Evolutionary conservation across 148 eudicot species (phyloP).

Genomic region (Gaultheria prostrata): DNA sequence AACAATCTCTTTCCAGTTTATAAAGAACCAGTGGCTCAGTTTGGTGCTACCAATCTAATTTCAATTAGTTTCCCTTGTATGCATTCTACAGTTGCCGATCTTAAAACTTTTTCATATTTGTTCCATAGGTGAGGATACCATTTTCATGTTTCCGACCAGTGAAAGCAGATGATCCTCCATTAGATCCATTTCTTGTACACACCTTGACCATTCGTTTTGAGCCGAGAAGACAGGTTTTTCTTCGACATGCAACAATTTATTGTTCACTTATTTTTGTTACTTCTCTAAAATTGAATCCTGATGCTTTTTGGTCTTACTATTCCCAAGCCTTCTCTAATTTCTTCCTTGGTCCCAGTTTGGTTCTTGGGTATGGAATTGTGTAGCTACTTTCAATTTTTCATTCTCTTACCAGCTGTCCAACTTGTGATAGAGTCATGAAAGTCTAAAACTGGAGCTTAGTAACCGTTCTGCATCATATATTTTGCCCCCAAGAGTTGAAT

Average conservation of each 20-base stretch:
- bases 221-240: conserved; percentile 79
- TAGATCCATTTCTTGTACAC: conserved; percentile 95
- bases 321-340: not conserved
- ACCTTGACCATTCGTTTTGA: conserved; percentile 87
- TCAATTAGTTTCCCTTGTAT: conserved; percentile 3
- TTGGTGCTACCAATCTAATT: not conserved
- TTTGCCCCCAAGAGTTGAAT: not conserved
- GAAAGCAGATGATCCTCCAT: conserved; percentile 80
- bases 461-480: not conserved
- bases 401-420: conserved; percentile 4
- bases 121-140: conserved; percentile 79
- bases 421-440: not conserved
- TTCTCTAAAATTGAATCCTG: not conserved
- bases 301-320: not conserved
- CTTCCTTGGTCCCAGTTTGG: not conserved
- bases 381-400: not conserved
- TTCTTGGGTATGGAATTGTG: not conserved
- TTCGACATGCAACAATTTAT: not conserved
- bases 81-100: conserved; percentile 35
- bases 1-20: conserved; percentile 20
- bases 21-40: not conserved
- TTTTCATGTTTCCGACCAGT: conserved; percentile 91
- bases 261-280: not conserved
- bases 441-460: conserved; percentile 5
- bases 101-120: conserved; percentile 26